Conservation (phyloP, 2,329 filamentous ascomycete genomes). For the Trichoderma sp. region DNA sequence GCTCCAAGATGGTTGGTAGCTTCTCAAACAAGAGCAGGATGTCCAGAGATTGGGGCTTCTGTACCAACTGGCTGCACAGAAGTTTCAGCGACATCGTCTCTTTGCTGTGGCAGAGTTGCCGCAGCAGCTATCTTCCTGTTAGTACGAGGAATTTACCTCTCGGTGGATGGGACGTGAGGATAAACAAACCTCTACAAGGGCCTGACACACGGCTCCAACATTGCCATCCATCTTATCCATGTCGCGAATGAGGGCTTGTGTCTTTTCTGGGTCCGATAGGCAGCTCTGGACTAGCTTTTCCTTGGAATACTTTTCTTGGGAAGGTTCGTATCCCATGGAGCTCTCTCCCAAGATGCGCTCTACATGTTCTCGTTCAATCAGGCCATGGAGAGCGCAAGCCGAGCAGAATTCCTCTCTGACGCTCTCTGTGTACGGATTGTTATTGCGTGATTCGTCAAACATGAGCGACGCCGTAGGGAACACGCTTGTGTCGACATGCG, state of each 20-base stretch:
- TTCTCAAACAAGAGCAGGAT: constrained; percentile 77
- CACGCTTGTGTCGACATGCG: constrained; percentile 79
- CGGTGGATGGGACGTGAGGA: not conserved
- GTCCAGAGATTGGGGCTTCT: constrained; percentile 72
- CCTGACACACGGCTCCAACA: constrained; percentile 80
- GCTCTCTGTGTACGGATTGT: constrained; percentile 61
- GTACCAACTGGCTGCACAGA: constrained; percentile 72
- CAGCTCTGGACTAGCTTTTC: constrained; percentile 80
- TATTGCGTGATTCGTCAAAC: constrained; percentile 62
- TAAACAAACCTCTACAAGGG: constrained; percentile 67
- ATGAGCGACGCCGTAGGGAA: constrained; percentile 65
- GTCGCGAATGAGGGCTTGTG: constrained; percentile 77
- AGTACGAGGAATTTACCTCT: not conserved
- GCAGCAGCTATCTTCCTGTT: constrained; percentile 57
- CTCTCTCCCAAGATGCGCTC: constrained; percentile 82
- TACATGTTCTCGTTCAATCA: constrained; percentile 79
- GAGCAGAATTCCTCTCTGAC: constrained; percentile 79
- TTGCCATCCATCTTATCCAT: constrained; percentile 92
- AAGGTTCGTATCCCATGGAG: constrained; percentile 76
- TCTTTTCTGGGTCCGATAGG: constrained; percentile 72
- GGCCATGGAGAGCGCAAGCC: constrained; percentile 82
- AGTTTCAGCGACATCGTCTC: constrained; percentile 81
- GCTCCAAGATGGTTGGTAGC: constrained; percentile 69
- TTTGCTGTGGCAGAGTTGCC: constrained; percentile 69
- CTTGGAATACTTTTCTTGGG: constrained; percentile 74